Conservation (phyloP, 106 monocot species). For the Agapanthus africanus region DNA sequence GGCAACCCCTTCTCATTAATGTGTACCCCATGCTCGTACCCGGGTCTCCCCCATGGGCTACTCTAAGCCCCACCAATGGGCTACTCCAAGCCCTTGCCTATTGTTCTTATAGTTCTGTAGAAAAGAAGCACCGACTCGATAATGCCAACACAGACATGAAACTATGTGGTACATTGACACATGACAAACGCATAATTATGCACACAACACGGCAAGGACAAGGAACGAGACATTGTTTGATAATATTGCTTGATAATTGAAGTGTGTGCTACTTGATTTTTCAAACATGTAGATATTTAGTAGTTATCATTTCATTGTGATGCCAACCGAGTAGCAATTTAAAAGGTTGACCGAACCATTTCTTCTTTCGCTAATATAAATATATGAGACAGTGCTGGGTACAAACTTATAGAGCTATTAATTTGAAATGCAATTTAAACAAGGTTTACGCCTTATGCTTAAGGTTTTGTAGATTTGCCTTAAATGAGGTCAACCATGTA, state of each 20-base stretch:
- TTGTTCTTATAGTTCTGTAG: neutral
- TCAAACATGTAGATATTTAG: neutral
- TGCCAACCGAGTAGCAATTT: neutral
- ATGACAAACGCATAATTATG: neutral
- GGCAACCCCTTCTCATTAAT: too few relatives aligned
- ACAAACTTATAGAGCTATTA: neutral
- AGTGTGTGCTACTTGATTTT: neutral
- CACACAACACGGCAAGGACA: neutral
- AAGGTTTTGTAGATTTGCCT: neutral
- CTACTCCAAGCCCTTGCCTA: too few relatives aligned
- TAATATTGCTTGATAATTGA: neutral
- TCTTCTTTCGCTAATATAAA: neutral
- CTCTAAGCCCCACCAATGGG: too few relatives aligned
- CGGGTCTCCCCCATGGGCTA: too few relatives aligned
- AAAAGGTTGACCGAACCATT: neutral
- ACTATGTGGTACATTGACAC: neutral
- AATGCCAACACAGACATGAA: neutral
- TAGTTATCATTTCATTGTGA: neutral
- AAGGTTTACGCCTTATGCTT: neutral
- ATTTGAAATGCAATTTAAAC: neutral
- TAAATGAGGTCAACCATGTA: neutral
- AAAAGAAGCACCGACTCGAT: neutral
- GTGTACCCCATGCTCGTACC: too few relatives aligned
- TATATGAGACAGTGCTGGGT: neutral
- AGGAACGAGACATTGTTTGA: neutral